These are phyloP conservation scores for Babesia divergens DNA, from an alignment of 169 alveolate genomes.

Conservation along the genomic window DNA sequence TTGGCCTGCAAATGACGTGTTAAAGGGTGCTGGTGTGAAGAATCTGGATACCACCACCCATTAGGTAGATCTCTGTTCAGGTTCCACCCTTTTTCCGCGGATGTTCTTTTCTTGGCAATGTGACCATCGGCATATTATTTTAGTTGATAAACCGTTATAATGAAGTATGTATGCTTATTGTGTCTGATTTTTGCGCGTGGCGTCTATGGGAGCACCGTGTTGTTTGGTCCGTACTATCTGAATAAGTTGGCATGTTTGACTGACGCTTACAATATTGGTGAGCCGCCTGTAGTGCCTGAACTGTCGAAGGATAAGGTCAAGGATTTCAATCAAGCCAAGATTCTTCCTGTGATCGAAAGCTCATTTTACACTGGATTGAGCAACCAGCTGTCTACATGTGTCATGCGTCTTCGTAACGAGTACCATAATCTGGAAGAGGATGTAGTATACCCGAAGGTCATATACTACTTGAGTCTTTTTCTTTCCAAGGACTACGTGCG, in stretches of 20 bases:
- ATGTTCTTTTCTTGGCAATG: not conserved
- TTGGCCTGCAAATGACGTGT: conserved; percentile 27
- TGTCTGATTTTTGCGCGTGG: not conserved
- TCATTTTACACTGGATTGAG: conserved; percentile 10
- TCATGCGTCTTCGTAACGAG: conserved; percentile 25
- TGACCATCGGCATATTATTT: not conserved
- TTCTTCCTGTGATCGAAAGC: conserved; percentile 15
- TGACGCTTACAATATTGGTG: conserved; percentile 31
- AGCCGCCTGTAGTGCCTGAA: conserved; percentile 20
- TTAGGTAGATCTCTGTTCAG: not conserved
- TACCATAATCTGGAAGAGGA: conserved; percentile 19
- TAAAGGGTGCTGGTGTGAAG: not conserved
- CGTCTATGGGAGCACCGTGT: conserved; percentile 26
- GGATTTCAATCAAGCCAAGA: not conserved
- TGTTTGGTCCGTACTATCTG: conserved; percentile 54
- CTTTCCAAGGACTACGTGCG: conserved; percentile 59
- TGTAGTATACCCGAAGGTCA: conserved; percentile 30
- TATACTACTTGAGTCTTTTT: not conserved
- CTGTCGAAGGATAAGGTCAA: conserved; percentile 5
- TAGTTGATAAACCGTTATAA: not conserved
- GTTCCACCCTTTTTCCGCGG: not conserved
- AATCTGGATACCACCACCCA: not conserved
- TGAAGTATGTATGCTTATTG: not conserved
- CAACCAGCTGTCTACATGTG: conserved; percentile 13
- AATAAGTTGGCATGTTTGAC: conserved; percentile 37